Evolutionary conservation across 208 protist genomes (phyloP), one percentile per base, ranked within the genome.

Genomic region (Strigomonas culicis): DNA sequence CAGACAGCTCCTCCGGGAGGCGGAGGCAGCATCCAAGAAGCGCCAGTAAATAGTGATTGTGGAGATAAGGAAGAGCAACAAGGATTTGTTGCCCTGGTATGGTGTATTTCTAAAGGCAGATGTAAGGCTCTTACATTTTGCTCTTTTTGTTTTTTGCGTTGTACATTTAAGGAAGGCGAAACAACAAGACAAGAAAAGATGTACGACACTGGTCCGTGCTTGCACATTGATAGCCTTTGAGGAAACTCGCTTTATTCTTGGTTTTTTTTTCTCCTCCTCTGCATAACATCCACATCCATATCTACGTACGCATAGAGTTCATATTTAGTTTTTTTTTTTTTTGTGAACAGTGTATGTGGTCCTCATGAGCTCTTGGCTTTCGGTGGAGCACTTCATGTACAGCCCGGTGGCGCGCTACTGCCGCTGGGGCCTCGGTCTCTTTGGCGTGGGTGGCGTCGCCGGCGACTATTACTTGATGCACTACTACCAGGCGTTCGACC

Each of bases 391-490:
- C 39, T 90, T 94, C 31, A 46, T 91, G 25, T 63, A 86, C 51
- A 82, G 83, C 51, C 75, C 65, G 32, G 74, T 65, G 4, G 85
- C 85, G 22, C 81, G 74, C 27, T 84, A 79, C 79, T 80, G 80
- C 43, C 77, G 84, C 8, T 82, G 81, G 58, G 82, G 78, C 24
- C 79, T 94, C 4, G 53, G 77, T 25, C 34, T 77, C 1, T 80
- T 94, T 57, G 73, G 64, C 51, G 58, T 78, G 11, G 79, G 76
- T 52, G 89, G 89, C 24, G 84, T 95, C 0, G 72, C 57, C 30
- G 80, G 79, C 59, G 90, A 95, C 64, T 95, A 95, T 70, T 95
- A 93, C 66, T 57, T 84, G 13, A 92, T 70, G 50, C 87, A 92
- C 70, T 79, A 90, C 71, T 91, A 92, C 60, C 28, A 85, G 13